Conservation (phyloP, 352 stramenopile species). For the Phytophthora megakarya region DNA sequence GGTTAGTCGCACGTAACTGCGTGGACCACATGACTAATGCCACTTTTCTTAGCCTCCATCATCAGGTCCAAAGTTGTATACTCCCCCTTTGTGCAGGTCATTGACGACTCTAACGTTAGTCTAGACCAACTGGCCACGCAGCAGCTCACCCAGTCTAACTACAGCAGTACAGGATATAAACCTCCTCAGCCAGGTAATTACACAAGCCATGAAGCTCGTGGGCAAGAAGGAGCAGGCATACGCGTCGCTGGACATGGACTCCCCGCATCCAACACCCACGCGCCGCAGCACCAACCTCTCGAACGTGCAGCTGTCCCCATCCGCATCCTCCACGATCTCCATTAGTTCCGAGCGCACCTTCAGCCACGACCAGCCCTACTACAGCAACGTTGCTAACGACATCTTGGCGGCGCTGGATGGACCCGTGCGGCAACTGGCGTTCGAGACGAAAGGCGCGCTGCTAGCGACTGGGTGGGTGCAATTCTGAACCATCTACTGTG, state of each 20-base stretch:
- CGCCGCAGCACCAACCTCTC: slow-evolving; percentile 42
- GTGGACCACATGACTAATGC: not conserved
- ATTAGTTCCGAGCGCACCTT: slow-evolving; percentile 40
- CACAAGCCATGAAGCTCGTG: slow-evolving; percentile 59
- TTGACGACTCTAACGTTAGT: no score
- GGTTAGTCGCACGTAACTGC: no score
- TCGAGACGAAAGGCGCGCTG: slow-evolving; percentile 85
- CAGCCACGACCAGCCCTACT: slow-evolving; percentile 37
- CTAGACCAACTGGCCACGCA: no score
- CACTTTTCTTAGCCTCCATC: slow-evolving; percentile 17
- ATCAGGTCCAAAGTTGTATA: slow-evolving; percentile 9
- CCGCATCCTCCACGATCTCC: slow-evolving; percentile 37
- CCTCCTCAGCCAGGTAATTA: no score
- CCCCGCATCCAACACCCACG: slow-evolving; percentile 38
- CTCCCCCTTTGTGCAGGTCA: not conserved
- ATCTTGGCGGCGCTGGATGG: slow-evolving; percentile 64
- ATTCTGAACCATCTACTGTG: not conserved
- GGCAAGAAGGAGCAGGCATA: slow-evolving; percentile 80
- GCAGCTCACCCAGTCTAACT: no score
- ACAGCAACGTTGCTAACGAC: slow-evolving; percentile 59
- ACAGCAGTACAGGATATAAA: no score
- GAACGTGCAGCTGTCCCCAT: slow-evolving; percentile 58
- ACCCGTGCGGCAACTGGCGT: slow-evolving; percentile 70
- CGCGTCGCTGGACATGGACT: slow-evolving; percentile 75
- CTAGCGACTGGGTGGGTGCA: slow-evolving; percentile 70